Conservation (phyloP, 768 basidiomycete species). For the Xanthoconium stramineum region DNA sequence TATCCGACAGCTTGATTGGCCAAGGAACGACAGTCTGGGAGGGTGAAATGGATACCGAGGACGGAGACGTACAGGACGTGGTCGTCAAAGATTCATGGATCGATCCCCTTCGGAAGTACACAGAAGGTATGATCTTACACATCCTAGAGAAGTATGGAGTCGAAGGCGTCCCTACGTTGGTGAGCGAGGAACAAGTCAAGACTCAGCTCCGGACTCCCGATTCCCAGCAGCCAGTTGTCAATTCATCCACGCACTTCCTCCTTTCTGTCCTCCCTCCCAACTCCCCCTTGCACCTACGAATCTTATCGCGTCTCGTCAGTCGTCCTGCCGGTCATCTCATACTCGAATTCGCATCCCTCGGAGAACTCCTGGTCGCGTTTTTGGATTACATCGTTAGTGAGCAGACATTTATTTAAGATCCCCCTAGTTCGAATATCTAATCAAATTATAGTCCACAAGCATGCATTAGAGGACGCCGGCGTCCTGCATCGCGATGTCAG, state of each 20-base stretch:
- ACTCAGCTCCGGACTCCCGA: no score
- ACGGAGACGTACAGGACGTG: background rate
- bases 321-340: background rate
- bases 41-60: background rate
- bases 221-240: no score
- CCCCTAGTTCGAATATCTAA: background rate
- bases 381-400: background rate
- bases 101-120: background rate
- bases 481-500: background rate
- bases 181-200: no score
- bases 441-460: background rate
- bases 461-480: background rate
- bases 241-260: background rate
- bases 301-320: background rate
- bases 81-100: background rate
- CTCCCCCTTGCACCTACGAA: background rate
- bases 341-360: background rate
- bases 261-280: background rate
- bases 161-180: background rate
- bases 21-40: background rate
- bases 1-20: background rate
- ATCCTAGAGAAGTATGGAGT: background rate
- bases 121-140: background rate
- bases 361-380: background rate
- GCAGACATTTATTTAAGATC: background rate